Evolutionary conservation across 108 stramenopile species (phyloP), one percentile per base, ranked within the genome.

Genomic region (Cylindrotheca fusiformis): DNA sequence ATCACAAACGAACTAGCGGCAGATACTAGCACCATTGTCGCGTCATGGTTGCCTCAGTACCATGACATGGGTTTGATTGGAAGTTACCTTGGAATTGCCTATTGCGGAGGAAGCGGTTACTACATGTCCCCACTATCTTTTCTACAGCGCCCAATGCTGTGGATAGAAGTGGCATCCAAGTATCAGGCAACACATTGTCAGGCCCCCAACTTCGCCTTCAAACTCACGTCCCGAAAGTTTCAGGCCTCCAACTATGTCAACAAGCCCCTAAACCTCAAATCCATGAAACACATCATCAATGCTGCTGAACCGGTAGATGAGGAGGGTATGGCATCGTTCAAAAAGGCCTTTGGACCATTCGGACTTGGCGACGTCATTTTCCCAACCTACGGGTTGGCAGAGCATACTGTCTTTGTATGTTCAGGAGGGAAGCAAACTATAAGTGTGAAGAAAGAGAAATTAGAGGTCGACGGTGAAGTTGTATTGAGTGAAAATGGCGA

Each of bases 11-110:
- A 93, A 48, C 57, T 95, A 14, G 58, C 88, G 31, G 95, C 97
- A 0, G 58, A 52, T 3, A 48, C 71, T 17, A 82, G 81, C 53
- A 98, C 99, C 1, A 76, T 90, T 12, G 95, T 94, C 26, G 98
- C 95, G 4, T 95, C 90, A 4, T 99, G 99, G 98, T 80, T 99
- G n/a, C 99, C 96, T 0, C 98, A 99, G 78, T 99, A 99, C 72
- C 99, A 99, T 66, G 99, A 99, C 69, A 99, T 99, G 99, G 99
- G 98, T 19, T 79, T 99, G 33, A 99, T 99, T 55, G 99, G 98
- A 32, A 86, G 90, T 5, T 83, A 96, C 44, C 74, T 99, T 2
- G 98, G 97, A 23, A 55, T 81, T 4, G 66, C 97, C 17, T 98
- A 94, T 56, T 98, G 97, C 63, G 98, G 99, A 6, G 98, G 98